phyloP scores from a whole-genome alignment of 495 filamentous ascomycete genomes.

The Apiosordaria backusii region DNA sequence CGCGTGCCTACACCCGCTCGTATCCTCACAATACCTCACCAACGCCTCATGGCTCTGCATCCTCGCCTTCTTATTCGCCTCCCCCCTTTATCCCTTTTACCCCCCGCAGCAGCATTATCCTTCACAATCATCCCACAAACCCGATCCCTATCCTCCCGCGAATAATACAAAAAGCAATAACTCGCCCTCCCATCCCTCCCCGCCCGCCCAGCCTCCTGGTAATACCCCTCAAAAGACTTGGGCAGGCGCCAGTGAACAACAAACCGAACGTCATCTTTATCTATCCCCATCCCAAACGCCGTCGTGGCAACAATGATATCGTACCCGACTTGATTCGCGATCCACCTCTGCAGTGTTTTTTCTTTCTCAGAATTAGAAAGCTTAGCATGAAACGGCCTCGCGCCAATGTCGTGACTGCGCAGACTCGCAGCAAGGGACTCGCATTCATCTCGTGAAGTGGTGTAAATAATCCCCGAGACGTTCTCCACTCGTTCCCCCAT shows the following conservation, averaged over 20 bases:
- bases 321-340: constrained; percentile 67
- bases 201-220: constrained; percentile 91
- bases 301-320: constrained; percentile 93
- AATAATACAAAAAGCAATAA: constrained; percentile 85
- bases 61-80: constrained; percentile 32
- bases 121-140: constrained; percentile 54
- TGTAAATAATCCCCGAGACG: constrained; percentile 88
- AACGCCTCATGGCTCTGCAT: constrained; percentile 54
- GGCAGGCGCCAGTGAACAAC: constrained; percentile 91
- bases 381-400: constrained; percentile 68
- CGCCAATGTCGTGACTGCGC: constrained; percentile 59
- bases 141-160: constrained; percentile 74
- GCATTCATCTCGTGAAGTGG: constrained; percentile 70
- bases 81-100: constrained; percentile 28
- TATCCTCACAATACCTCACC: constrained; percentile 77
- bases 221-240: constrained; percentile 90
- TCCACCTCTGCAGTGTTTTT: constrained; percentile 66
- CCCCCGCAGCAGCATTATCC: constrained; percentile 36
- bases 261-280: constrained; percentile 89
- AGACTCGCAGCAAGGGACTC: constrained; percentile 67
- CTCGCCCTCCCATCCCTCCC: constrained; percentile 85
- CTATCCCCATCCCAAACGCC: constrained; percentile 97
- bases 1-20: constrained; percentile 67
- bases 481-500: constrained; percentile 52
- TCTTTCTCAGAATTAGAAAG: constrained; percentile 59